Base-by-base conservation (phyloP, 169 alveolate species). In the Ichthyophthirius multifiliis region DNA sequence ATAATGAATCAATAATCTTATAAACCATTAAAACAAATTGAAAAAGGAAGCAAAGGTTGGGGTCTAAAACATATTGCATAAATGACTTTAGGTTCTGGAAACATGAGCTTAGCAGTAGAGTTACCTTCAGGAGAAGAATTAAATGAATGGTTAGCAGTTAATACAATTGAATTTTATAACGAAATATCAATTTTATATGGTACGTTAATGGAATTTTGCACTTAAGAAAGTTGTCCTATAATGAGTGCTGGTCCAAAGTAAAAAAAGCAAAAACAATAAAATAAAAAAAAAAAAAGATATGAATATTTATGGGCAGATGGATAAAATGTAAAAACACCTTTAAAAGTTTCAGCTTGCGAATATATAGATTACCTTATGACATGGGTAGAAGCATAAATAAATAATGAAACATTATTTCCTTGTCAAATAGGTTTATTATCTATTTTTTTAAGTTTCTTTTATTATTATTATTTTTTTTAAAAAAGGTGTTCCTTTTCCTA, bases 281-380 rank as follows among this genome's bases (percentile, higher is more conserved):
- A n/a, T n/a, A n/a, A n/a, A n/a, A n/a, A n/a, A n/a, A n/a, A n/a
- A n/a, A n/a, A n/a, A n/a, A 81, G 86, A 55, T 81, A 81, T 78
- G 97, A 94, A 84, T 94, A 94, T 82, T 80, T 93, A 30, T 94
- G 97, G 97, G 97, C 97, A 12, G 97, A 94, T 75, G 97, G 96
- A 12, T 78, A 90, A 34, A 92, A 90, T 82, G 94, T 94, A 16
- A 91, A 88, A 82, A 90, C 96, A 41, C 97, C 97, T 12, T 84
- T 94, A 63, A 91, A 92, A 84, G 96, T 92, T 4, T 81, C 92
- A 65, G 97, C 96, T 1, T 63, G 89, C 5, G 96, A 93, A 76
- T 94, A 94, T 62, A 94, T 93, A 20, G 97, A 94, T 65, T 92
- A 88, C 75, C 85, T 94, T 32, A 94, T 94, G 97, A 92, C 95